Evolutionary conservation across 129 eudicot genomes (phyloP).

Genomic region (Flaveria brownii): DNA sequence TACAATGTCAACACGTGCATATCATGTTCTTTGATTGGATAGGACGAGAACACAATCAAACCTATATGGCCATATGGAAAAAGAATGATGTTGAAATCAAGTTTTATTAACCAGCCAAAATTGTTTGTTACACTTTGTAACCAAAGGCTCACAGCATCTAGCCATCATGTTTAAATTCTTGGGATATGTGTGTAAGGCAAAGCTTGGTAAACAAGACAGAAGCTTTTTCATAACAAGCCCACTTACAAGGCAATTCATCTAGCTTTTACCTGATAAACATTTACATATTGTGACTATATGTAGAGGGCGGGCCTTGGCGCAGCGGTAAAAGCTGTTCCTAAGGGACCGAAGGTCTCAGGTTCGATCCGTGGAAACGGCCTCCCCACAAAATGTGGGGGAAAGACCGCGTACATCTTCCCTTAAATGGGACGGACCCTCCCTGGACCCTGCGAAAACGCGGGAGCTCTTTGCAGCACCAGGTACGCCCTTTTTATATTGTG

Average conservation of each 20-base stretch:
- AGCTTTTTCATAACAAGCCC: not conserved
- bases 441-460: no score
- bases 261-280: not conserved
- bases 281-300: not conserved
- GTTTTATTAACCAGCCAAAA: not conserved
- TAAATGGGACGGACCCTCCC: no score
- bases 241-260: not conserved
- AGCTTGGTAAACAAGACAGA: not conserved
- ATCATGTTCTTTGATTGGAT: not conserved
- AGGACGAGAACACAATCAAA: not conserved
- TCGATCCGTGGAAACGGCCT: no score
- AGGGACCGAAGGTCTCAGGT: no score
- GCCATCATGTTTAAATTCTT: not conserved
- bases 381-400: no score
- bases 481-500: no score
- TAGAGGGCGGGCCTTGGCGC: no score
- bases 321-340: no score
- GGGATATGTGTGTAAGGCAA: not conserved
- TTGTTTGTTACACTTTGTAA: not conserved
- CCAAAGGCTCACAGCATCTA: not conserved
- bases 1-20: constrained; percentile 11
- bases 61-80: not conserved
- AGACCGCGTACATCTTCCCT: no score
- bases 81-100: not conserved
- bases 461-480: no score